Evolutionary conservation across 73 alveolate species (phyloP), one percentile per base, ranked within the genome.

Genomic region (Paramecium biaurelia): DNA sequence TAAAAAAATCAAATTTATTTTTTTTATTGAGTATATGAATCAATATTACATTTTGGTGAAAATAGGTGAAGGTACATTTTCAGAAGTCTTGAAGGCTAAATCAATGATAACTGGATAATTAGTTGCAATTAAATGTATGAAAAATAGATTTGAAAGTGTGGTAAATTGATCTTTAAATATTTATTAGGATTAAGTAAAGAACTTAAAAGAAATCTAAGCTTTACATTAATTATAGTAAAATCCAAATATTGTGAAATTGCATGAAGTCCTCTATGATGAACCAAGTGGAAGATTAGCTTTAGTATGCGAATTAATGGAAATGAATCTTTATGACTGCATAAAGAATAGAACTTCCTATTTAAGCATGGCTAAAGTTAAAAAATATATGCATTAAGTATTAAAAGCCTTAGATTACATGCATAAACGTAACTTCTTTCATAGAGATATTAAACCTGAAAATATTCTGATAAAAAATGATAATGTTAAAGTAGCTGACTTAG

Each of bases 91-190:
- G 34, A 95, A 94, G 76, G 99, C 99, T 1, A 89, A 96, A 85
- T 86, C 97, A 4, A 63, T 94, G n/a, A 92, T 85, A 42, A 96
- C 99, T 10, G 98, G 99, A 10, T 85, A 96, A 76, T 84, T 92
- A 57, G 99, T 96, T 3, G 99, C 99, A 63, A 96, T 96, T 37
- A 96, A 96, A 76, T 96, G 98, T 85, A 95, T 96, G 99, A 96
- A 96, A 63, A 92, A 93, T 42, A 92, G 85, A 41, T 96, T 94
- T 92, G 92, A 94, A 42, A 85, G 82, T 74, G 85, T 92, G 26
- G 99, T 93, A 57, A 57, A 7, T 7, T 7, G 12, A 38, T 38
- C 47, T 95, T 42, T 95, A 4, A 85, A 28, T 15, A 32, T 57
- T 14, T 53, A 7, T 42, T 23, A 47, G 57, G 70, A 89, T 14